Conservation (phyloP, 2,329 filamentous ascomycete genomes). For the Colletotrichum siamense region DNA sequence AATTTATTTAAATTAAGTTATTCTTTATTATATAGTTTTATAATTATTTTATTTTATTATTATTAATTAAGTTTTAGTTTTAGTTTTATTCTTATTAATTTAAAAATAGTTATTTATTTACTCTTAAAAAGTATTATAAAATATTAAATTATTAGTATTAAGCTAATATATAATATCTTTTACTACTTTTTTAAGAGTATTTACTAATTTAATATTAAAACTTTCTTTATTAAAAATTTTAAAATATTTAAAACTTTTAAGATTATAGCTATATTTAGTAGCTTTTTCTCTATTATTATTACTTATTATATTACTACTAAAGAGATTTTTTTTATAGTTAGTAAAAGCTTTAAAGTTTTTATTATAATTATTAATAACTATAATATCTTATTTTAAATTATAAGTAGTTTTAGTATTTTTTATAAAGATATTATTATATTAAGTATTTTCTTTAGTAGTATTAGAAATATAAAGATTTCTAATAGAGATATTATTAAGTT, state of each 20-base stretch:
- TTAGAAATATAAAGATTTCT: neutral
- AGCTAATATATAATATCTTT: neutral
- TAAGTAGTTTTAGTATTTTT: neutral
- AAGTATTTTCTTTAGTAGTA: neutral
- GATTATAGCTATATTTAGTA: neutral
- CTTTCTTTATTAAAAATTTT: neutral
- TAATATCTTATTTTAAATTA: neutral
- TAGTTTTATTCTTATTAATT: neutral
- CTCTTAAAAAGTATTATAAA: neutral
- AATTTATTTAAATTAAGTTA: too few species aligned
- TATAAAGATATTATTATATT: neutral
- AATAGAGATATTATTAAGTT: neutral
- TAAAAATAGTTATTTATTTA: neutral
- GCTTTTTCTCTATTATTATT: neutral
- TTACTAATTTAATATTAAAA: neutral
- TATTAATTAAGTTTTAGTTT: too few species aligned
- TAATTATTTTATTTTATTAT: fast-evolving
- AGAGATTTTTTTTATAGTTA: neutral
- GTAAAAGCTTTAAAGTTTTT: neutral
- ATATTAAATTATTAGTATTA: neutral
- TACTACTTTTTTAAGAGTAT: neutral
- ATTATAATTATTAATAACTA: neutral
- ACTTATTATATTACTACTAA: neutral
- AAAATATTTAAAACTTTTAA: neutral
- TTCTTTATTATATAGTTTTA: too few species aligned